Evolutionary conservation across 2,329 filamentous ascomycete genomes (phyloP).

Genomic region (Claviceps pusilla): DNA sequence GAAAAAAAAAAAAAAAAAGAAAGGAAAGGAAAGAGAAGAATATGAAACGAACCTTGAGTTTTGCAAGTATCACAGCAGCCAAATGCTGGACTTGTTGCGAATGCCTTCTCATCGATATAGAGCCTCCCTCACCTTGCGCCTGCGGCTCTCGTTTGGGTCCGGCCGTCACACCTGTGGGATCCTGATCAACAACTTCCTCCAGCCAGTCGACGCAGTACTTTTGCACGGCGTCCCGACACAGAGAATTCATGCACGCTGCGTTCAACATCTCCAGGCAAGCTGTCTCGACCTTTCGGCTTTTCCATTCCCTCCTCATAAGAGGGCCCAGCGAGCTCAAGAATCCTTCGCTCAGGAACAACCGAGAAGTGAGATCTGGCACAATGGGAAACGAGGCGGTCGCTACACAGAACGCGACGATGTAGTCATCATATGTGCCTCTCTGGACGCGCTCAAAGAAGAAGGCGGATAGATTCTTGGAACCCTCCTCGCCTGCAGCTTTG

Average conservation of each 20-base stretch:
- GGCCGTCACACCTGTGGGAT: conserved; percentile 40
- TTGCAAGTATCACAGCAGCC: conserved; percentile 63
- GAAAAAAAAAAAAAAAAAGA: not conserved
- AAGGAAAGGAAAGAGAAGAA: not conserved
- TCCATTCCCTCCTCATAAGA: conserved; percentile 65
- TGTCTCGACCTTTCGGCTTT: conserved; percentile 72
- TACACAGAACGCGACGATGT: conserved; percentile 87
- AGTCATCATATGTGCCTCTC: conserved; percentile 69
- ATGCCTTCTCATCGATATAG: conserved; percentile 45
- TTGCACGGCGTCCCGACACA: conserved; percentile 68
- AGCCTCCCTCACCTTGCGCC: conserved; percentile 43
- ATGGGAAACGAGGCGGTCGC: conserved; percentile 79
- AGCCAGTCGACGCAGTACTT: conserved; percentile 82
- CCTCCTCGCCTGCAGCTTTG: conserved; percentile 57
- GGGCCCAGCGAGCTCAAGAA: conserved; percentile 67
- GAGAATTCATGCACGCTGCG: conserved; percentile 72
- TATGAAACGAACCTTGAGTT: conserved; percentile 37
- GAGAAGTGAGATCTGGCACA: conserved; percentile 56
- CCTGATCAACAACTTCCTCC: conserved; percentile 64
- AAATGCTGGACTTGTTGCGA: conserved; percentile 47
- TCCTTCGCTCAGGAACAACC: conserved; percentile 75
- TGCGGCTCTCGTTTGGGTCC: conserved; percentile 37
- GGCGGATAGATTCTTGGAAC: conserved; percentile 51
- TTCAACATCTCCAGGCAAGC: conserved; percentile 81
- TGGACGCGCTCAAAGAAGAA: conserved; percentile 61